Conservation (phyloP, 164 flowering plant species). For the Vitis cinerea region DNA sequence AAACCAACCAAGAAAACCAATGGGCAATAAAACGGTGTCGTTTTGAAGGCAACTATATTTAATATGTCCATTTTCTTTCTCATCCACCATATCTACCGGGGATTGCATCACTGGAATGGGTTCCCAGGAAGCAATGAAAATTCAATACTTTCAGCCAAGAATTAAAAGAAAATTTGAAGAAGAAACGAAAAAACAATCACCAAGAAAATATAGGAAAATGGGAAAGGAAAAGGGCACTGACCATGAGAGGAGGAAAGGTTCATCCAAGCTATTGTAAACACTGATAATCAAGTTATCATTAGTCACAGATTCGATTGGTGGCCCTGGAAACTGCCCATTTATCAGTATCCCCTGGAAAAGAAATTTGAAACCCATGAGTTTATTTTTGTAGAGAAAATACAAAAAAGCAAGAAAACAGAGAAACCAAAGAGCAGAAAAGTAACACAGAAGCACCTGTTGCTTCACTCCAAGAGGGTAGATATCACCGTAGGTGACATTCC, state of each 20-base stretch:
- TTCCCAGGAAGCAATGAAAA: no score
- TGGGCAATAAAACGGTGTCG: no score
- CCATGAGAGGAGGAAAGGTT: conserved; percentile 52
- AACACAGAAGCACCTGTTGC: conserved; percentile 29
- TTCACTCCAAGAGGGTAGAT: conserved; percentile 49
- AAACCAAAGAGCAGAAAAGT: neutral
- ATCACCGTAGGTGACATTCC: conserved; percentile 57
- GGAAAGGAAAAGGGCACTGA: conserved; percentile 11
- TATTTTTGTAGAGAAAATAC: neutral
- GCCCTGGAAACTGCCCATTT: conserved; percentile 56
- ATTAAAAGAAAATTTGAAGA: neutral
- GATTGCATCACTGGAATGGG: no score
- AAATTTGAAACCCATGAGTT: neutral
- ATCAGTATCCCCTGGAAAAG: conserved; percentile 48
- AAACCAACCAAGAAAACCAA: no score
- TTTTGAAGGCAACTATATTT: no score
- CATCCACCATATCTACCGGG: no score
- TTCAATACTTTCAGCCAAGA: no score
- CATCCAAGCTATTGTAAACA: conserved; percentile 49
- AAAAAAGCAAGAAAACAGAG: neutral
- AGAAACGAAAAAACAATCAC: conserved; percentile 17
- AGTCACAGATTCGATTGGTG: conserved; percentile 38
- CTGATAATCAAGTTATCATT: conserved; percentile 48
- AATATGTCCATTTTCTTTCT: no score
- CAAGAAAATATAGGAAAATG: conserved; percentile 24